Conservation (phyloP, 805 yeast genomes). For the Starmera caribaea region DNA sequence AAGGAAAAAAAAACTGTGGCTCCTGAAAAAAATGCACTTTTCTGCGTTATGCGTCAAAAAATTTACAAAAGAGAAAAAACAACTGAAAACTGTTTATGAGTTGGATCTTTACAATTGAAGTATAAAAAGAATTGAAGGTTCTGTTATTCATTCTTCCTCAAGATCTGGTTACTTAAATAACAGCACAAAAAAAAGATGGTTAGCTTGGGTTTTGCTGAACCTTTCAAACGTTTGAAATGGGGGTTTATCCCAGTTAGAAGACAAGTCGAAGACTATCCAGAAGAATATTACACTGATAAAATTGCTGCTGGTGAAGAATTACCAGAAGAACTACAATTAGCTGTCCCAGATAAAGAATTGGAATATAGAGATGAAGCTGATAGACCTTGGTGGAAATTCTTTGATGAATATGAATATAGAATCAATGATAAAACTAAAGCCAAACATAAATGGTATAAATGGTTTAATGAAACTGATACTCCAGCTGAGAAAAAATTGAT, state of each 20-base stretch:
- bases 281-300: constrained; percentile 3
- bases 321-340: not conserved
- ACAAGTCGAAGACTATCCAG: constrained; percentile 14
- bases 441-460: constrained; percentile 8
- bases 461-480: constrained; percentile 7
- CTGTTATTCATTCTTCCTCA: no score
- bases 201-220: constrained; percentile 9
- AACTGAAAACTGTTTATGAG: no score
- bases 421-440: constrained; percentile 19
- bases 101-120: no score
- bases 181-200: no score
- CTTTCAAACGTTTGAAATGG: constrained; percentile 20
- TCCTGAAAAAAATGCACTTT: no score
- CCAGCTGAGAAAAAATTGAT: constrained; percentile 36
- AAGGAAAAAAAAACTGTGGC: no score
- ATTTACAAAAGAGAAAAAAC: no score
- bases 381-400: constrained; percentile 34
- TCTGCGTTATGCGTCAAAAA: no score
- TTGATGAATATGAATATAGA: constrained; percentile 44
- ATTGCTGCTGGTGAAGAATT: constrained; percentile 5
- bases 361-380: constrained; percentile 29
- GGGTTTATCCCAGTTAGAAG: constrained; percentile 21
- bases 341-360: constrained; percentile 9
- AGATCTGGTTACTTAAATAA: no score
- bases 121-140: no score